A percentile compares a stretch with the other conserved stretches of the same genome.
Conservation (phyloP, 2,329 filamentous ascomycete genomes). For the Colletotrichum shisoi region DNA sequence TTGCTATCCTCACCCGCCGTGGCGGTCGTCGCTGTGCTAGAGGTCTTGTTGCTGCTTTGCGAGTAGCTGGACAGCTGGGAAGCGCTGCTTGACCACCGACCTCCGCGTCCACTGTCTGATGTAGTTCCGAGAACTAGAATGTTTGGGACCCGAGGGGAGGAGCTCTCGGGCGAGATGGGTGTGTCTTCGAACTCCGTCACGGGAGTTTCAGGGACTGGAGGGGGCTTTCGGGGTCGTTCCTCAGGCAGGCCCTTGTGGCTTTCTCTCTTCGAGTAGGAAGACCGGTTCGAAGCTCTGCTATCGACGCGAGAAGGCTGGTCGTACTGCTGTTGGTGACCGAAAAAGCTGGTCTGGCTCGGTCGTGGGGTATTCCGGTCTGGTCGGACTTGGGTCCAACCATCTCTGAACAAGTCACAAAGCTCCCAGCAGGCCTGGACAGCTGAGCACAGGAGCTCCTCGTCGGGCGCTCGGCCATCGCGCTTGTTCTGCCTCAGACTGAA, state of each 20-base stretch:
- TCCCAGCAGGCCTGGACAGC: slow-evolving; percentile 96
- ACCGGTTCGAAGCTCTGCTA: slow-evolving; percentile 61
- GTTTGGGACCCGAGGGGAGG: slow-evolving; percentile 78
- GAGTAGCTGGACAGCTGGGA: slow-evolving; percentile 83
- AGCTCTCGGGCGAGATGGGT: slow-evolving; percentile 80
- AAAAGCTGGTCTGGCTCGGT: slow-evolving; percentile 79
- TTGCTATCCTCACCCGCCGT: slow-evolving; percentile 77
- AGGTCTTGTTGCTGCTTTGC: slow-evolving; percentile 70
- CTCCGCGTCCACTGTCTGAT: slow-evolving; percentile 65
- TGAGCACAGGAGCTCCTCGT: slow-evolving; percentile 85
- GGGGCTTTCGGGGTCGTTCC: slow-evolving; percentile 59
- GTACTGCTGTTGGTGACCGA: slow-evolving; percentile 55
- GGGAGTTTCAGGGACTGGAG: slow-evolving; percentile 80
- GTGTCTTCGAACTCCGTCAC: slow-evolving; percentile 96
- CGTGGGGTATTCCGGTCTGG: slow-evolving; percentile 87
- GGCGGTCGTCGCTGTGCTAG: slow-evolving; percentile 76
- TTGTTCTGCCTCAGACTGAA: slow-evolving; percentile 87
- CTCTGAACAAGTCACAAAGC: slow-evolving; percentile 88
- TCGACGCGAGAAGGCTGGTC: slow-evolving; percentile 60
- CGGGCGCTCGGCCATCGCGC: slow-evolving; percentile 73
- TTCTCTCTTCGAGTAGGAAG: slow-evolving; percentile 62
- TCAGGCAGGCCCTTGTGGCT: slow-evolving; percentile 60
- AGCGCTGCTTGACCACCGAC: slow-evolving; percentile 82
- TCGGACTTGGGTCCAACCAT: slow-evolving; percentile 88
- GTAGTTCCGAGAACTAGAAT: slow-evolving; percentile 84